Base-by-base conservation (phyloP, 2,329 filamentous ascomycete genomes). In the Neurospora crassa region DNA sequence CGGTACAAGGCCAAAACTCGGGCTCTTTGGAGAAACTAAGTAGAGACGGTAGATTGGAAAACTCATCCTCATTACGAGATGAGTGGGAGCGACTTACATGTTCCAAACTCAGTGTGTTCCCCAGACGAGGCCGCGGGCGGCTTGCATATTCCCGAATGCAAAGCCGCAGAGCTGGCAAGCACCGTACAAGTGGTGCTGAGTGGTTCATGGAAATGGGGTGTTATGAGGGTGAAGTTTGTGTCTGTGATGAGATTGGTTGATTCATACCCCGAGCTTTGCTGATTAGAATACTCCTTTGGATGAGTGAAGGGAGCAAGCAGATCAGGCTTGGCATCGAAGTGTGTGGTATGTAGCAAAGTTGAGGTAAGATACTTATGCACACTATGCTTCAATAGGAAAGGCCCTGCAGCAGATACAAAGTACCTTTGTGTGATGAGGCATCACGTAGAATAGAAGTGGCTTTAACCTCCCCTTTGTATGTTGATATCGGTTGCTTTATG, bases 1-100 rank as follows among this genome's bases (percentile, higher is more conserved):
- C 89, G 84, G 79, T 90, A 91, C 67, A 91, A 81, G 0, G 87
- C 81, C 29, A 90, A 76, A 5, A 83, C 87, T 71, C 84, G 84
- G 8, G 81, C 78, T 43, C 89, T 82, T 76, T 89, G 87, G 68
- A 91, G 81, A 72, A 90, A 91, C 88, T 90, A 72, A 24, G 40
- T 63, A 11, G 24, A 59, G 14, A 71, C 29, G 59, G 74, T 34
- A 24, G 20, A 59, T 73, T 40, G 63, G 68, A 43, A 67, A 67
- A 40, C 5, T 40, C 8, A 53, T 40, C 14, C 47, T 16, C 5
- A 69, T 68, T 7, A 18, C 24, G 8, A 69, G 40, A 10, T n/a
- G 37, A 16, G 24, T 12, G 43, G 42, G 18, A 20, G 42, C 53
- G 29, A 80, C 83, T 40, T 83, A 89, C 88, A 77, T 89, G 87